Base-by-base conservation (phyloP, 352 stramenopile species). In the Stephanocyclus meneghinianus region DNA sequence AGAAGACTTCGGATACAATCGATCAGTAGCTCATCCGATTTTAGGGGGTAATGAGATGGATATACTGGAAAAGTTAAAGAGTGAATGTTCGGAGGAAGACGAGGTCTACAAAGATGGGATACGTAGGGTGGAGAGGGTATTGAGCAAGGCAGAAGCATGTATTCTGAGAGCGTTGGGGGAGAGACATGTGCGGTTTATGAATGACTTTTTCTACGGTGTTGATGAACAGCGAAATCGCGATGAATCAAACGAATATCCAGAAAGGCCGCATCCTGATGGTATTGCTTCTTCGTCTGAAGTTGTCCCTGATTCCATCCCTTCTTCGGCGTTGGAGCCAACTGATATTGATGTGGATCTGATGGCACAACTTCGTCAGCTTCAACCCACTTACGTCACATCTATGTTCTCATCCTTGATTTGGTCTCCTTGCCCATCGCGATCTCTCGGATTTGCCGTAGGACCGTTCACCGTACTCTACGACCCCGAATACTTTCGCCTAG, bases 401-500 rank as follows among this genome's bases (percentile, higher is more conserved):
- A 67, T 89, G 10, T 92, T 85, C 81, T 79, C 59, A 15, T 89
- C 87, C 0, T 53, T 78, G 10, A 86, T 71, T 48, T 93, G 89
- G 89, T 76, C 85, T 21, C 89, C 87, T 0, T 82, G 83, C 73
- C 80, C 89, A 40, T 78, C 81, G 0, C 72, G 89, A 42, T 91
- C 87, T 21, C 59, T 91, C 10, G 89, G 89, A 3, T 93, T 92
- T 85, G 86, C 85, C 11, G 74, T 92, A 37, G 89, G 89, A 63
- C 89, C 89, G 0, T 93, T 93, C 74, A 67, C 74, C 11, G 73
- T 79, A 13, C 30, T 93, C 10, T 86, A 88, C 47, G 89, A 93
- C 85, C 85, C 89, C 11, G 89, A 93, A 74, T 93, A 91, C 69
- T 91, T 90, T 80, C 59, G 55, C 30, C 59, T 74, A 26, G 71